Evolutionary conservation across 2,329 filamentous ascomycete species (phyloP).

Genomic region (Chaetomiaceae sp.): DNA sequence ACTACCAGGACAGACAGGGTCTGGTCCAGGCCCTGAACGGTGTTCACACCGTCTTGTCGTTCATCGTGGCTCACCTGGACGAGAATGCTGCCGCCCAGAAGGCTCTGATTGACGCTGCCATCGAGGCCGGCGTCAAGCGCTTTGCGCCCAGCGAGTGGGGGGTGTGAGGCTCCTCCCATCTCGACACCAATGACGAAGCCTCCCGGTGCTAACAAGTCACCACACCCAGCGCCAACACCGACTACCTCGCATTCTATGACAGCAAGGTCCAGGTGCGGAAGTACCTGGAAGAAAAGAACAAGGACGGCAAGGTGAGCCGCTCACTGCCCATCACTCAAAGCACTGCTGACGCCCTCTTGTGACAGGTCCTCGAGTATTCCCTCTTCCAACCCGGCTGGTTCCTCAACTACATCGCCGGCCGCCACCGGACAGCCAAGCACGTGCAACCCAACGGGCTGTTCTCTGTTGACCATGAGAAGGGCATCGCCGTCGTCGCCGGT

Average conservation of each 20-base stretch:
- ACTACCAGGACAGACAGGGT: conserved; percentile 21
- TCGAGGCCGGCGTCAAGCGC: conserved; percentile 24
- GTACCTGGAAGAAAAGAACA: conserved; percentile 41
- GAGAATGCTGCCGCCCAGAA: conserved; percentile 21
- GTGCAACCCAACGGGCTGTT: conserved; percentile 30
- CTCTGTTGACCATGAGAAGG: conserved; percentile 33
- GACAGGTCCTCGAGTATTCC: conserved; percentile 43
- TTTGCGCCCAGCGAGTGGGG: conserved; percentile 30
- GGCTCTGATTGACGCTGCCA: conserved; percentile 26
- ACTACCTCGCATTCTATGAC: conserved; percentile 29
- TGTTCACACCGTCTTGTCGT: conserved; percentile 26
- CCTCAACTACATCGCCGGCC: conserved; percentile 45
- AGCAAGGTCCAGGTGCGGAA: conserved; percentile 37
- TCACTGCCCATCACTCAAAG: fast-evolving
- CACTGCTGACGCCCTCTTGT: conserved; percentile 21
- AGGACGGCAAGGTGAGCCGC: conserved; percentile 34
- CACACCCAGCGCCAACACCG: not conserved
- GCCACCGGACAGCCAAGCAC: conserved; percentile 36
- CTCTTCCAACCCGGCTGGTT: conserved; percentile 48
- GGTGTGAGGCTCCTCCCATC: conserved; percentile 6
- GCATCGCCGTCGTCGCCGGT: conserved; percentile 31
- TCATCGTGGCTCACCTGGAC: conserved; percentile 24
- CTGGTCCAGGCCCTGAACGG: conserved; percentile 23
- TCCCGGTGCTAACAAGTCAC: conserved; percentile 27
- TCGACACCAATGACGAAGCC: not conserved